These are phyloP conservation scores for Aquilaria yunnanensis DNA, from an alignment of 345 rosid species.

Conservation along the genomic window DNA sequence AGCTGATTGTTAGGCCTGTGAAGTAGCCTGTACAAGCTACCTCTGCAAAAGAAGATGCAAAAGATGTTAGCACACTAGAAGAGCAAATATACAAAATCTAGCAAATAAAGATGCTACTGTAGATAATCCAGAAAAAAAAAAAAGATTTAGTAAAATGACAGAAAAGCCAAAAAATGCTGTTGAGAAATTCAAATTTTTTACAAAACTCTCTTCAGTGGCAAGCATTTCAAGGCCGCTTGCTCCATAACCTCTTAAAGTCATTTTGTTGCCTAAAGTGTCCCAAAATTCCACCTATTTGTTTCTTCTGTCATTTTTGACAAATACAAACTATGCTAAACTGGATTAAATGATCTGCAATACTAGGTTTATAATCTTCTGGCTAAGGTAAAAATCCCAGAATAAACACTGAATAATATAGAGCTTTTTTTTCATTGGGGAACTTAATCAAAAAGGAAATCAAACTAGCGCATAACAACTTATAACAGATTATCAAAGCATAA, in stretches of 20 bases:
- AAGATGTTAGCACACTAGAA: neutral
- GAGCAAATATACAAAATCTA: slow-evolving; percentile 4
- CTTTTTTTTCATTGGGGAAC: neutral
- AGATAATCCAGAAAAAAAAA: neutral
- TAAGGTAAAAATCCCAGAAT: neutral
- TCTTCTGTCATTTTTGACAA: too few relatives aligned
- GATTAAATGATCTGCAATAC: too few relatives aligned
- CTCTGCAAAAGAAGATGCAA: slow-evolving; percentile 53
- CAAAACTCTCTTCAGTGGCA: too few relatives aligned
- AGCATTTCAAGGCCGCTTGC: too few relatives aligned
- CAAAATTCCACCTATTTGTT: too few relatives aligned
- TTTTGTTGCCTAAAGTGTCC: too few relatives aligned
- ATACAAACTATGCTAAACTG: too few relatives aligned
- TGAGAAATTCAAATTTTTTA: too few relatives aligned
- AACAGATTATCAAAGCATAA: neutral
- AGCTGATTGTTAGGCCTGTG: slow-evolving; percentile 93
- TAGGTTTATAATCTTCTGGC: too few relatives aligned
- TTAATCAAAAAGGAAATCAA: neutral
- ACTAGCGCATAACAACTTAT: neutral
- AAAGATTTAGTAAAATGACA: neutral
- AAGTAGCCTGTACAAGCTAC: slow-evolving; percentile 87
- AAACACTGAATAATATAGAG: neutral
- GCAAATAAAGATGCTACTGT: neutral
- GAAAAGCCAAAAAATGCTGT: neutral
- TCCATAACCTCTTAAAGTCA: too few relatives aligned